phyloP scores from a whole-genome alignment of 768 basidiomycete species.

The Leccinum subgranulosum region DNA sequence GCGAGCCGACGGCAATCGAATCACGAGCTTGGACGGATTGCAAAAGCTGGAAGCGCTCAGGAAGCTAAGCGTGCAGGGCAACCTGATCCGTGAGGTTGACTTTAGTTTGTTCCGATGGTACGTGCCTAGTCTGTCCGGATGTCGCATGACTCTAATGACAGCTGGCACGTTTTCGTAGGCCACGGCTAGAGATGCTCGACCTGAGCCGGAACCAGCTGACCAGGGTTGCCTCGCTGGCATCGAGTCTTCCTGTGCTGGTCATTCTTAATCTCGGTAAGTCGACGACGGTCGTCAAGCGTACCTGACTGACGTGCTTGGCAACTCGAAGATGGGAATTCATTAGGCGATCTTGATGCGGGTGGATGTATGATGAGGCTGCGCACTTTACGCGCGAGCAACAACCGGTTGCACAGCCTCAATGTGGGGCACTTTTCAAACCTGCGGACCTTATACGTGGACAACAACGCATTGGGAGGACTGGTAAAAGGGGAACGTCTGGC shows the following conservation, averaged over 20 bases:
- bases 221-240: conserved; percentile 55
- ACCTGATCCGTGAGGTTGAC: conserved; percentile 62
- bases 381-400: conserved; percentile 83
- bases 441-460: conserved; percentile 91
- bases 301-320: conserved; percentile 16
- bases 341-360: conserved; percentile 53
- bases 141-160: conserved; percentile 7
- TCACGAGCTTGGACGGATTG: conserved; percentile 71
- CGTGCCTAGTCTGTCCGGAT: conserved; percentile 5
- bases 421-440: conserved; percentile 62
- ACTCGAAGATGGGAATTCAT: conserved; percentile 65
- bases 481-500: conserved; percentile 53
- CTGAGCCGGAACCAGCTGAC: conserved; percentile 72
- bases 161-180: conserved; percentile 31
- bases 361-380: conserved; percentile 65
- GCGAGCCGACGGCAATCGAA: conserved; percentile 83
- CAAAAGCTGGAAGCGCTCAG: conserved; percentile 76
- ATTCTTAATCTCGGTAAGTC: conserved; percentile 82
- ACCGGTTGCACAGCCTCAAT: conserved; percentile 68
- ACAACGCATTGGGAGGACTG: conserved; percentile 59
- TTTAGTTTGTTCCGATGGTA: conserved; percentile 66
- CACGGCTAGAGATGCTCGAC: conserved; percentile 77
- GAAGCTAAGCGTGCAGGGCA: conserved; percentile 79
- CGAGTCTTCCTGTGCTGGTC: conserved; percentile 54
- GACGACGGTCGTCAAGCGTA: conserved; percentile 10